Percentiles rank a stretch among this genome's conserved stretches.
Evolutionary conservation across 2,329 filamentous ascomycete species (phyloP).

Genomic region (Claviceps maximensis): DNA sequence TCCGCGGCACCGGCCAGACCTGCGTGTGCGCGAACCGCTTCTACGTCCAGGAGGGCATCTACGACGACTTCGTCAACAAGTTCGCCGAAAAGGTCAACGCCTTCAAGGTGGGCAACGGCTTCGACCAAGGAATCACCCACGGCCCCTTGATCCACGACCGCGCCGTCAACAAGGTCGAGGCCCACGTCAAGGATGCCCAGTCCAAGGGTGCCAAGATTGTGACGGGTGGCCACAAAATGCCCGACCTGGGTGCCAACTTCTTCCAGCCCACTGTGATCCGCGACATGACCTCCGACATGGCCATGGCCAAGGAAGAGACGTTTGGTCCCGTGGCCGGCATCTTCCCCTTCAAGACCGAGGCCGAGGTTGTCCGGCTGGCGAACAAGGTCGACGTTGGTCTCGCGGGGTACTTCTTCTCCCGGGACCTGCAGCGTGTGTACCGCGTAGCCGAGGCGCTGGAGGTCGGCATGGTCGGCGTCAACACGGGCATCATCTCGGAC

Average conservation of each 20-base stretch:
- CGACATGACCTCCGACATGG: constrained; percentile 77
- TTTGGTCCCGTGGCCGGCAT: constrained; percentile 89
- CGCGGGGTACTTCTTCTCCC: constrained; percentile 85
- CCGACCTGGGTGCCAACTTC: constrained; percentile 71
- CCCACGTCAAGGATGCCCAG: constrained; percentile 67
- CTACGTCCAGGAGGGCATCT: constrained; percentile 65
- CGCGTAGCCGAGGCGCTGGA: constrained; percentile 58
- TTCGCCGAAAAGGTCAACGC: constrained; percentile 58
- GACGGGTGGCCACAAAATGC: constrained; percentile 59
- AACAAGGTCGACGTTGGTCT: constrained; percentile 77
- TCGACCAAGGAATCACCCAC: constrained; percentile 57
- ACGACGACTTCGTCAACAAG: constrained; percentile 57
- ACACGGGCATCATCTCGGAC: constrained; percentile 56
- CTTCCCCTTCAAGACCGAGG: constrained; percentile 79
- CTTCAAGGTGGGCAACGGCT: constrained; percentile 68
- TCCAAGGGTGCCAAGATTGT: constrained; percentile 64
- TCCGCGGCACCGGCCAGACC: constrained; percentile 89
- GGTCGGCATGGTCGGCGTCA: constrained; percentile 79
- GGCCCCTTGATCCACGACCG: constrained; percentile 77
- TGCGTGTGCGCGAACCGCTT: constrained; percentile 84
- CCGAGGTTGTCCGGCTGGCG: constrained; percentile 72
- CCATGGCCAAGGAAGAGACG: constrained; percentile 75
- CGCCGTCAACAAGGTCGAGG: constrained; percentile 65
- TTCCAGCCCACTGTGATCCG: constrained; percentile 82
- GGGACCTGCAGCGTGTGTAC: constrained; percentile 43